Conservation (phyloP, 2,329 filamentous ascomycete genomes). For the Myriosclerotinia curreyana region DNA sequence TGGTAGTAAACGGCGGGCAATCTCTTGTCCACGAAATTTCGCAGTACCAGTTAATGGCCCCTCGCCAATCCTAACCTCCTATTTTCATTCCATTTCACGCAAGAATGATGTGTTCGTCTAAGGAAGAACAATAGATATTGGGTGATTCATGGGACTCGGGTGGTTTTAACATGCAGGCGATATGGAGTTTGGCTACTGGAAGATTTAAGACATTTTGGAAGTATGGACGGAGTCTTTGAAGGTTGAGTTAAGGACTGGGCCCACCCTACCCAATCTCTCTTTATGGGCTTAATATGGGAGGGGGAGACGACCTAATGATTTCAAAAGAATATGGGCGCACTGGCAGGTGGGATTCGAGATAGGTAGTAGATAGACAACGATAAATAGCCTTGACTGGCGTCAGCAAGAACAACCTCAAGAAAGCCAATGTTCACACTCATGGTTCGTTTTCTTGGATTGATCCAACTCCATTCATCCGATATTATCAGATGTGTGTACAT, state of each 20-base stretch:
- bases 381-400: too few species aligned
- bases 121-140: not conserved
- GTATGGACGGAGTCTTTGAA: not conserved
- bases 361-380: not conserved
- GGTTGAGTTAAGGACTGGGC: not conserved
- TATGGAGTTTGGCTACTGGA: not conserved
- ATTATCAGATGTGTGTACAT: too few species aligned
- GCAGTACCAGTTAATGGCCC: slow-evolving; percentile 7
- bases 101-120: not conserved
- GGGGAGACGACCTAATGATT: too few species aligned
- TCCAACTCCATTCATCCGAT: too few species aligned
- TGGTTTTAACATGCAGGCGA: not conserved
- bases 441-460: too few species aligned
- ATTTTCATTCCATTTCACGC: not conserved
- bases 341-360: not conserved
- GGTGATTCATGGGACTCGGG: not conserved
- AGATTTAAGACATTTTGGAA: not conserved
- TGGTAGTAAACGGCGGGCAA: not conserved
- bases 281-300: too few species aligned
- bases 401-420: too few species aligned
- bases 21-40: not conserved
- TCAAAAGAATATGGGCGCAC: too few species aligned
- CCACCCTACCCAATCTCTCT: too few species aligned
- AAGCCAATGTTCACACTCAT: too few species aligned
- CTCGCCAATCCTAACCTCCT: not conserved